A percentile compares a stretch with the other conserved stretches of the same genome.
Conservation (phyloP, 1,284 basidiomycete genomes). For the Ustilago hordei region DNA sequence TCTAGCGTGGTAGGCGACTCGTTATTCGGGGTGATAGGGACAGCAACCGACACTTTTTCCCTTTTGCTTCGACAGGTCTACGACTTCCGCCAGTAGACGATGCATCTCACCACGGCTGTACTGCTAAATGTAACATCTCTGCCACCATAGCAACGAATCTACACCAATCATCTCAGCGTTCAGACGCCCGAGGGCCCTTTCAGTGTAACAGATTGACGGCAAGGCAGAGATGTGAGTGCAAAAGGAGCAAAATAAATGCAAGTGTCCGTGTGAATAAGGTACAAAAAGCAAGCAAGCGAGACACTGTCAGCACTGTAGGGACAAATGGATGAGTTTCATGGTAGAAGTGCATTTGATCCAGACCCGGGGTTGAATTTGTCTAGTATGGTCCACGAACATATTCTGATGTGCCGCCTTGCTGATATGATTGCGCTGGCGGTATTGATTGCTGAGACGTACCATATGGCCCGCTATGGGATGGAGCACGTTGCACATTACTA, state of each 20-base stretch:
- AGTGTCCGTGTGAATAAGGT: conserved; percentile 6
- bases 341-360: conserved; percentile 1
- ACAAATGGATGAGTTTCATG: background rate
- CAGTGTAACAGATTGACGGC: background rate
- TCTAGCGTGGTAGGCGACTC: no score
- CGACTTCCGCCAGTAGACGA: conserved; percentile 49
- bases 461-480: conserved; percentile 1
- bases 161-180: background rate
- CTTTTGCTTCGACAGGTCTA: conserved; percentile 34
- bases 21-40: no score
- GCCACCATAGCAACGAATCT: background rate
- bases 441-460: background rate
- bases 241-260: background rate
- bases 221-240: background rate
- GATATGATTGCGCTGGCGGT: conserved; percentile 1
- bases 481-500: background rate
- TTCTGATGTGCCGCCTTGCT: background rate
- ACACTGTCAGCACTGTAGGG: background rate
- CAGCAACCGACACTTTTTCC: no score
- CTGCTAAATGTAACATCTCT: background rate
- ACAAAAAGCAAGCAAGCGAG: conserved; percentile 1
- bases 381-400: conserved; percentile 4
- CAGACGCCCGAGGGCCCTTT: no score
- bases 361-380: background rate
- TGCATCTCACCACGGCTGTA: background rate